These are phyloP conservation scores for Podospora comata DNA, from an alignment of 495 filamentous ascomycete genomes.

Conservation along the genomic window DNA sequence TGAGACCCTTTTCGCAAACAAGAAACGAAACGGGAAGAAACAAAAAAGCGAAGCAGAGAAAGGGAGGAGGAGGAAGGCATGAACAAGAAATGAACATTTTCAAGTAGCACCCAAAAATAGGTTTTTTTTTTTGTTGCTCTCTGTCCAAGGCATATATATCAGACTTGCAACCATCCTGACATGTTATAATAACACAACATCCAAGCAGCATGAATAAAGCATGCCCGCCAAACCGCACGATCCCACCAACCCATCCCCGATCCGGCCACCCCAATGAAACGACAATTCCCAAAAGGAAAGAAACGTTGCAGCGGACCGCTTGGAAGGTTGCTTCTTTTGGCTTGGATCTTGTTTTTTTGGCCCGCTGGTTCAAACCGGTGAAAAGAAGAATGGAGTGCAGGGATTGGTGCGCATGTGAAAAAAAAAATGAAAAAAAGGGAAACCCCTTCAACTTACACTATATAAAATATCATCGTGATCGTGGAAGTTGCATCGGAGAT, in stretches of 20 bases:
- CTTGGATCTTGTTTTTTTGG: background rate
- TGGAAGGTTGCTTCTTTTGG: background rate
- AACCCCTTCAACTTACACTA: too few species aligned
- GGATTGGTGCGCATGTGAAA: background rate
- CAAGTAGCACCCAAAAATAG: too few species aligned
- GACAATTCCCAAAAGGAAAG: background rate
- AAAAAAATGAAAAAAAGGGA: slow-evolving; percentile 5
- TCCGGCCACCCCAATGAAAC: background rate
- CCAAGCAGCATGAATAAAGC: background rate
- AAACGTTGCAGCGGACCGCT: background rate
- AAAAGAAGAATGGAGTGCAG: background rate
- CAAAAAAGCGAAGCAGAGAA: background rate
- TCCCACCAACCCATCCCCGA: background rate
- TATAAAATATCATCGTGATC: background rate
- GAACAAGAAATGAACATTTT: background rate
- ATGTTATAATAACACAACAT: background rate
- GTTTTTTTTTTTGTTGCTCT: background rate
- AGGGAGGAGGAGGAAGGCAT: background rate
- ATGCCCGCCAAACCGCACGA: background rate
- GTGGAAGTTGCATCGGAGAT: background rate
- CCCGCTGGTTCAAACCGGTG: background rate
- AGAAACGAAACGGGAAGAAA: background rate
- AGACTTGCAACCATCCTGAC: background rate
- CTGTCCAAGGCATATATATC: too few species aligned
- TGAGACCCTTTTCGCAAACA: background rate